Evolutionary conservation across 352 stramenopile genomes (phyloP).

Genomic region (Phytophthora rubi): DNA sequence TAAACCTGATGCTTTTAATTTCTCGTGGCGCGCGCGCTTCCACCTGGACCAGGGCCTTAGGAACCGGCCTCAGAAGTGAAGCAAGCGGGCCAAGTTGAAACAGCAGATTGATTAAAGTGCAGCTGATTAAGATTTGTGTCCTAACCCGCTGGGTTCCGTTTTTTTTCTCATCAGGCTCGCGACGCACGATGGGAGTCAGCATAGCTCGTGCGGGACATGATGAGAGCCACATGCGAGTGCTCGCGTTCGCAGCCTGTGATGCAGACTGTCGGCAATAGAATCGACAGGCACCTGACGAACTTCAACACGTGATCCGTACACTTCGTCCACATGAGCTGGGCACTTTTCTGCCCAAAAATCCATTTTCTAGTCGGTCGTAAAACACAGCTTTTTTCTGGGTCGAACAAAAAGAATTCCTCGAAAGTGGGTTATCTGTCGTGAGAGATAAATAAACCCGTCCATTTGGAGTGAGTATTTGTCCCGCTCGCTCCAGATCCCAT

Average conservation of each 20-base stretch:
- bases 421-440: not conserved
- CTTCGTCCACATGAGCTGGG: constrained; percentile 20
- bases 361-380: constrained; percentile 22
- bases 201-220: constrained; percentile 14
- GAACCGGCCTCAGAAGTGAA: not conserved
- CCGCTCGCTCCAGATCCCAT: not conserved
- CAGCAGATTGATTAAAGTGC: constrained; percentile 16
- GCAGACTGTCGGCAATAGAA: constrained; percentile 23
- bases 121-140: constrained; percentile 21
- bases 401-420: not conserved
- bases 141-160: constrained; percentile 26
- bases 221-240: constrained; percentile 8
- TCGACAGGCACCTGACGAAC: constrained; percentile 7
- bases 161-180: constrained; percentile 6
- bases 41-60: no score
- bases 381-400: constrained; percentile 1
- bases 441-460: not conserved
- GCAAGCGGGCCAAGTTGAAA: not conserved
- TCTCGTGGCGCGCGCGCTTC: no score
- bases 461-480: not conserved
- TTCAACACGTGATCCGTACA: constrained; percentile 24
- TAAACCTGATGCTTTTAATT: no score
- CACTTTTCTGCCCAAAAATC: constrained; percentile 22
- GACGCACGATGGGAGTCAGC: constrained; percentile 20
- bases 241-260: not conserved